These are phyloP conservation scores for Scytalidium sp. DNA, from an alignment of 2,329 filamentous ascomycete genomes.

Conservation along the genomic window DNA sequence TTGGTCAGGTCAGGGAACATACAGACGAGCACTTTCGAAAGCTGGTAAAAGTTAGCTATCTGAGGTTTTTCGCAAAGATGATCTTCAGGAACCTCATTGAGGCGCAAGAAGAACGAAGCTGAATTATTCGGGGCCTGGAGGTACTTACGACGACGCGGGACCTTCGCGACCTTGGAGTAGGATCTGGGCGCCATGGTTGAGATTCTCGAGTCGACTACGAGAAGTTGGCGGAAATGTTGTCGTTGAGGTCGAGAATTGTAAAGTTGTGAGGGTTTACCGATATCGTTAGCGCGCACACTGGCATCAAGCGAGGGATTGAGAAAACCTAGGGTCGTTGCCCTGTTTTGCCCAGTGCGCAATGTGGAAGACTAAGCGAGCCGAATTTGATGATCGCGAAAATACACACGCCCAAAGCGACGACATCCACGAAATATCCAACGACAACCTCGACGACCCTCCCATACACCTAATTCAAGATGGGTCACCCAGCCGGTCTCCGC, in stretches of 20 bases:
- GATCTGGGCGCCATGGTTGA: conserved; percentile 54
- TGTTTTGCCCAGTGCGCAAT: neutral
- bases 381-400: conserved; percentile 5
- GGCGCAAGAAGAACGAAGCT: conserved; percentile 6
- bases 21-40: conserved; percentile 99
- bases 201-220: conserved; percentile 10
- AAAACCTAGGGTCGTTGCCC: conserved; percentile 2
- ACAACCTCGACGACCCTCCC: conserved; percentile 23
- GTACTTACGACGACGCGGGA: conserved; percentile 72
- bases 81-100: conserved; percentile 3
- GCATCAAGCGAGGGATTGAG: conserved; percentile 5
- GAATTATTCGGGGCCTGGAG: neutral
- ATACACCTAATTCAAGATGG: conserved; percentile 50
- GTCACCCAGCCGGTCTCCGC: conserved; percentile 84
- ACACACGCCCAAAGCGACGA: conserved; percentile 7
- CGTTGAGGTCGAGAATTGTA: conserved; percentile 10
- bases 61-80: conserved; percentile 5
- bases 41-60: conserved; percentile 46
- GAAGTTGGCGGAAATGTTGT: conserved; percentile 6
- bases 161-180: conserved; percentile 99
- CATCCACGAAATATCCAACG: conserved; percentile 10
- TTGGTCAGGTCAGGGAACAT: conserved; percentile 82
- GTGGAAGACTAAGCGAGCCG: conserved; percentile 2
- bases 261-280: conserved; percentile 1
- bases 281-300: neutral